Evolutionary conservation across 768 basidiomycete species (phyloP), one percentile per base, ranked within the genome.

Genomic region (Cubamyces lactineus): DNA sequence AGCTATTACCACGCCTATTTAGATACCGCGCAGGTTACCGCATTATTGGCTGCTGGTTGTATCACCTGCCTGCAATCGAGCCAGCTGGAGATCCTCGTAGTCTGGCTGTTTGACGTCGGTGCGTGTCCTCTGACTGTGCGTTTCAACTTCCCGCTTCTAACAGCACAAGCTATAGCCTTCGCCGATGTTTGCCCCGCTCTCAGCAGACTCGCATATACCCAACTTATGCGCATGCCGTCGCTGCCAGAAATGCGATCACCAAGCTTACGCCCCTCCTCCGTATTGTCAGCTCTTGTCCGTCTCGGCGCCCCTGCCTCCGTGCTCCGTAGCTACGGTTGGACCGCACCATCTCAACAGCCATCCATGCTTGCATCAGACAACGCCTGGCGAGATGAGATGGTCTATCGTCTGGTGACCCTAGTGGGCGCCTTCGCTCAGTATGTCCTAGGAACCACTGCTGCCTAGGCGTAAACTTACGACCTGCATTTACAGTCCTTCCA

Each of bases 381-480:
- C 76, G 80, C 38, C 9, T 39, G 39, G 45, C 57, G 65, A 34
- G 70, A 73, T 2, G 66, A 67, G 24, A 66, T 78, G 16, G 60
- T 84, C 17, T 73, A 73, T 66, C 79, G 81, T 13, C 65, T 86
- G 30, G 64, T 84, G 17, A 56, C 70, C 9, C 72, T 86, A 5
- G 51, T 86, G 9, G 72, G 70, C 11, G 65, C 76, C 0, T 80
- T 82, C 45, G 78, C 82, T 41, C 73, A 71, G 88, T 88, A 65
- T 73, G 81, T 74, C 30, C 17, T 1, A 55, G 26, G 23, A 42
- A 53, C 24, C 23, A 28, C 47, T 34, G 1, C 38, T 30, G 23
- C 57, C n/a, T 19, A 53, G 55, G 21, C 71, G 28, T 38, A 57
- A 8, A 21, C 41, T 52, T 39, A 41, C 6, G 17, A n/a, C 4